These are phyloP conservation scores for Trametes villosa DNA, from an alignment of 768 basidiomycete species.

Conservation along the genomic window DNA sequence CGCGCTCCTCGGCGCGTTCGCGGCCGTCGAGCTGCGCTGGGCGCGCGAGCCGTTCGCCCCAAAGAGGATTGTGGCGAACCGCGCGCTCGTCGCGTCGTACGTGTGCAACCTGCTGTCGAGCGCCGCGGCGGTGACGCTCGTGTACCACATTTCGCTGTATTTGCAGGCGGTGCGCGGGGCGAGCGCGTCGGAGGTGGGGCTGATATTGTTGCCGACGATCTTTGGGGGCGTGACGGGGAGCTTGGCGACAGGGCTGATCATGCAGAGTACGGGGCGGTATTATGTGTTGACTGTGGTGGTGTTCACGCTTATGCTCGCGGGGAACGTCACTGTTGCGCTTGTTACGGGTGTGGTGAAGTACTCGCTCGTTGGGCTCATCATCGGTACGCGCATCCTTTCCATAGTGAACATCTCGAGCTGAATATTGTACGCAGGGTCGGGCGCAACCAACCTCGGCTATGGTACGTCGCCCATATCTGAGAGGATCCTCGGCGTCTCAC, in stretches of 20 bases:
- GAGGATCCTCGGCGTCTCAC: too few relatives aligned
- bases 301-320: slow-evolving; percentile 44
- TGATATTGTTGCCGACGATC: slow-evolving; percentile 55
- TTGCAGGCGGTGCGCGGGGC: slow-evolving; percentile 58
- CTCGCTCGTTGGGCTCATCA: slow-evolving; percentile 43
- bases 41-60: slow-evolving; percentile 68
- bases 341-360: slow-evolving; percentile 44
- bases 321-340: slow-evolving; percentile 42
- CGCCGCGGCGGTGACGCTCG: slow-evolving; percentile 46
- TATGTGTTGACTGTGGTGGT: slow-evolving; percentile 52
- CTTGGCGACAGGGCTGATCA: slow-evolving; percentile 53
- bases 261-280: slow-evolving; percentile 63
- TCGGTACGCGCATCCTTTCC: slow-evolving; percentile 40
- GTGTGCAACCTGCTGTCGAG: slow-evolving; percentile 62
- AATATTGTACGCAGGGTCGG: slow-evolving; percentile 20
- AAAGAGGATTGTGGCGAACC: slow-evolving; percentile 53
- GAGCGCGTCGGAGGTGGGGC: slow-evolving; percentile 52
- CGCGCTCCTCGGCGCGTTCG: slow-evolving; percentile 39
- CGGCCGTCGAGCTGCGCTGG: slow-evolving; percentile 49
- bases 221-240: slow-evolving; percentile 53
- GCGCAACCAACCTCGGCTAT: slow-evolving; percentile 27
- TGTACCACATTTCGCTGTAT: slow-evolving; percentile 61
- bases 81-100: slow-evolving; percentile 55
- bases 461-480: too few relatives aligned
- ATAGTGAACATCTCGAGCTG: background rate